A percentile compares a stretch with the other conserved stretches of the same genome.
Evolutionary conservation across 768 basidiomycete species (phyloP).

Genomic region (Mrakia hoshinonis): DNA sequence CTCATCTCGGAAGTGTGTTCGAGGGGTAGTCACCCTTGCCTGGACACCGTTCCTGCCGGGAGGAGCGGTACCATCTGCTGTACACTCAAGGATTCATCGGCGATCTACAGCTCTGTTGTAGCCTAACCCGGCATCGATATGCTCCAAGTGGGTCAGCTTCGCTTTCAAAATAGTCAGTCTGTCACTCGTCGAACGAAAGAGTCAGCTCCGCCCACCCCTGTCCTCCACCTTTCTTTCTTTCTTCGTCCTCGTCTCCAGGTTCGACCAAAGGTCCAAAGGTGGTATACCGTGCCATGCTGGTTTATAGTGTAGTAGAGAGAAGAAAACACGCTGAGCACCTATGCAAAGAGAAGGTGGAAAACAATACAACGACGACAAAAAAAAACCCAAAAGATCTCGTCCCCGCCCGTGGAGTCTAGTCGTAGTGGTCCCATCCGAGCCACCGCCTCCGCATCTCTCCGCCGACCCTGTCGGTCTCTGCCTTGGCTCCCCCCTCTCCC

Average conservation of each 20-base stretch:
- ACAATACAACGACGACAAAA: background rate
- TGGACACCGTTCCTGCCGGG: too few relatives aligned
- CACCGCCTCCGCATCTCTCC: conserved; percentile 48
- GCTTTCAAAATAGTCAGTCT: too few relatives aligned
- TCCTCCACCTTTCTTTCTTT: background rate
- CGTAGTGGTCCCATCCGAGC: conserved; percentile 8
- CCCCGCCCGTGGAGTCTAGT: background rate
- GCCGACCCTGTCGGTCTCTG: conserved; percentile 54
- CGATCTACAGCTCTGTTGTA: too few relatives aligned
- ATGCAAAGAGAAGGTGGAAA: background rate
- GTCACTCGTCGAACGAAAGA: too few relatives aligned
- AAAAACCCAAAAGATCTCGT: background rate
- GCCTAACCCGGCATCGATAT: too few relatives aligned
- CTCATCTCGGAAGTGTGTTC: too few relatives aligned
- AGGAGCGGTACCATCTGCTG: too few relatives aligned
- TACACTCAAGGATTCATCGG: too few relatives aligned
- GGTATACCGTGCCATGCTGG: background rate
- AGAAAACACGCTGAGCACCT: too few relatives aligned
- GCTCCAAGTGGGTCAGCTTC: too few relatives aligned
- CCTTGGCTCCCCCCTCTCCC: conserved; percentile 53
- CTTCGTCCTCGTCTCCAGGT: background rate
- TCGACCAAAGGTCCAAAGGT: background rate
- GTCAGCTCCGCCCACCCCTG: too few relatives aligned
- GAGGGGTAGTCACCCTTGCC: too few relatives aligned
- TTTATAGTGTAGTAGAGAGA: background rate